A percentile compares a stretch with the other conserved stretches of the same genome.
Evolutionary conservation across 768 basidiomycete genomes (phyloP).

Genomic region (Suillus subaureus): DNA sequence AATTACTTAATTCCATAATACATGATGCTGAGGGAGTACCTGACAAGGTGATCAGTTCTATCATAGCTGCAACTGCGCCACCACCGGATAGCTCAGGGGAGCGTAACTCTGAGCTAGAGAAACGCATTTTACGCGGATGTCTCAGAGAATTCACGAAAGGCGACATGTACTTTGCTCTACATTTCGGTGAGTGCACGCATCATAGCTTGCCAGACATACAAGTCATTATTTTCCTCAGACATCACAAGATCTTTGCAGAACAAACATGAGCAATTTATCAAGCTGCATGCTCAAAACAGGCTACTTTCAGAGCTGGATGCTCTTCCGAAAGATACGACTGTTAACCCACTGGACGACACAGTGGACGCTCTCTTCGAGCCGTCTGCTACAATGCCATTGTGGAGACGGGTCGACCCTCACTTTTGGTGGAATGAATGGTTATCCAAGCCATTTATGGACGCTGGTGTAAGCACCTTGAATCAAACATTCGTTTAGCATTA

Average conservation of each 20-base stretch:
- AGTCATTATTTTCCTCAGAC: constrained; percentile 44
- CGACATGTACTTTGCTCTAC: constrained; percentile 89
- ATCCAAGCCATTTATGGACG: constrained; percentile 81
- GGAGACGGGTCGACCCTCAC: constrained; percentile 86
- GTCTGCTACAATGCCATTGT: constrained; percentile 76
- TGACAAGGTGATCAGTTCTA: constrained; percentile 53
- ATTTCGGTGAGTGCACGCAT: constrained; percentile 60
- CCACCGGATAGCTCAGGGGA: constrained; percentile 65
- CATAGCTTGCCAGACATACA: background rate
- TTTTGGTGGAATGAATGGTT: constrained; percentile 99
- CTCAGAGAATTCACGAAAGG: constrained; percentile 78
- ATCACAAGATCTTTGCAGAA: constrained; percentile 82
- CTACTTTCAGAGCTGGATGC: constrained; percentile 66
- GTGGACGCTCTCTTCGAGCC: constrained; percentile 70
- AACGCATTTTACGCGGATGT: constrained; percentile 80
- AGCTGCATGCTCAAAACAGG: constrained; percentile 57
- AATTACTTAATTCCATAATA: constrained; percentile 42
- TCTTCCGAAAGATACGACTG: constrained; percentile 34
- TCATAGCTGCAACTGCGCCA: constrained; percentile 63
- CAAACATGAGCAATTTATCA: constrained; percentile 68
- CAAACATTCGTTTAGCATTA: constrained; percentile 1
- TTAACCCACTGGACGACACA: constrained; percentile 35
- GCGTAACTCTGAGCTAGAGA: constrained; percentile 74
- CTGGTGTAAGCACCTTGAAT: constrained; percentile 58
- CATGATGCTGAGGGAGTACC: constrained; percentile 50